Conservation (phyloP, 805 yeast species). For the Saccharomycopsis capsularis region DNA sequence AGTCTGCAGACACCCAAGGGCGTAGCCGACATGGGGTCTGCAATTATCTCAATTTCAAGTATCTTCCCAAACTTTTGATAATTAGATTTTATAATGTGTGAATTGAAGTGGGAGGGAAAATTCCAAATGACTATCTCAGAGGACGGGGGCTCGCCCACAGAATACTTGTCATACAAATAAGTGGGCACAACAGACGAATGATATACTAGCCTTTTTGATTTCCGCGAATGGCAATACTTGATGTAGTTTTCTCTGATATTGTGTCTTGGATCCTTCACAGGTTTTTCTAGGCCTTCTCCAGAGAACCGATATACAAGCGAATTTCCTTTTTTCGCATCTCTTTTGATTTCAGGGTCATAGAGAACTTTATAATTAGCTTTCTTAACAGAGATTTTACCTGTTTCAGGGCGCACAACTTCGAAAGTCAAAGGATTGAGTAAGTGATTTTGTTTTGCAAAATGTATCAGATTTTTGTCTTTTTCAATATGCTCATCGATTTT, state of each 20-base stretch:
- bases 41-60: constrained; percentile 48
- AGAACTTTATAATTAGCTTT: constrained; percentile 35
- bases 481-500: neutral
- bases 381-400: constrained; percentile 1
- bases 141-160: constrained; percentile 70
- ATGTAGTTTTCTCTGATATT: constrained; percentile 4
- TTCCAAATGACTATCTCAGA: constrained; percentile 66
- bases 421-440: neutral
- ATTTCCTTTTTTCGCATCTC: constrained; percentile 35
- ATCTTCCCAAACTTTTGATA: constrained; percentile 60
- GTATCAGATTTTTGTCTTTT: neutral
- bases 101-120: constrained; percentile 47
- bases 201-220: constrained; percentile 35
- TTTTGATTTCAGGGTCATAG: constrained; percentile 47
- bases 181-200: constrained; percentile 36
- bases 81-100: constrained; percentile 40
- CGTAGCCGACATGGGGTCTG: constrained; percentile 69
- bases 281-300: constrained; percentile 26
- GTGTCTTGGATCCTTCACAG: constrained; percentile 38
- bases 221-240: constrained; percentile 28
- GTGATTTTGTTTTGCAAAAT: neutral
- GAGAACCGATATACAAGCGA: constrained; percentile 31
- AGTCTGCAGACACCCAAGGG: constrained; percentile 69
- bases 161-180: constrained; percentile 51
- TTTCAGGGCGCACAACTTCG: neutral